Evolutionary conservation across 78 protist genomes (phyloP), one percentile per base, ranked within the genome.

Genomic region (Polysphondylium violaceum): DNA sequence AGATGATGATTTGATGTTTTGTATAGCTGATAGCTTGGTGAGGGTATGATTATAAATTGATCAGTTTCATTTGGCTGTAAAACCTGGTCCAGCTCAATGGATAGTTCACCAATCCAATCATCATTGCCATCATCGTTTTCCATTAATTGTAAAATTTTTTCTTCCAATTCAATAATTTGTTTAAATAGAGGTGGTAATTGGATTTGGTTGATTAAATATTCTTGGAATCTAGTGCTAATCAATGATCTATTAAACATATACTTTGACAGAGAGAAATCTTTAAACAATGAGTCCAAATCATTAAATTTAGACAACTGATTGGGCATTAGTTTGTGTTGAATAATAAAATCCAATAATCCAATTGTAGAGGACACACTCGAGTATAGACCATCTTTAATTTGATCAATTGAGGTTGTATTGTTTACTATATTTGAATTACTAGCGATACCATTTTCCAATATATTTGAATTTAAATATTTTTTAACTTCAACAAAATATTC

Each of bases 401-500:
- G 89, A 7, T 41, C 0, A 3, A 33, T 12, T 23, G 51, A 38
- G 12, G 73, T 9, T 9, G 87, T 40, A 23, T 40, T 3, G n/a
- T 58, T 21, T 8, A 9, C 4, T 25, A 35, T 4, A n/a, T 29
- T 47, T 2, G 63, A 55, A n/a, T n/a, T n/a, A 25, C 5, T 67
- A 7, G 35, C 31, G 9, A 83, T 6, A 59, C 91, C 91, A 41
- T 67, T 83, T 23, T 67, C 60, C 2, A 83, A n/a, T 27, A 83
- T 58, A 6, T 29, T 5, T 19, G 68, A 50, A 4, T 73, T 16
- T 31, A 83, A 29, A 44, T 83, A 35, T 29, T 21, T 55, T 58
- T 59, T 83, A 21, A 44, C 47, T 21, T 83, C 91, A 41, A 21
- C 44, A n/a, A 69, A n/a, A 44, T 69, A 83, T 9, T 83, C 91